Conservation (phyloP, 371 early-diverging fungal species). For the Syncephalastrum monosporum region DNA sequence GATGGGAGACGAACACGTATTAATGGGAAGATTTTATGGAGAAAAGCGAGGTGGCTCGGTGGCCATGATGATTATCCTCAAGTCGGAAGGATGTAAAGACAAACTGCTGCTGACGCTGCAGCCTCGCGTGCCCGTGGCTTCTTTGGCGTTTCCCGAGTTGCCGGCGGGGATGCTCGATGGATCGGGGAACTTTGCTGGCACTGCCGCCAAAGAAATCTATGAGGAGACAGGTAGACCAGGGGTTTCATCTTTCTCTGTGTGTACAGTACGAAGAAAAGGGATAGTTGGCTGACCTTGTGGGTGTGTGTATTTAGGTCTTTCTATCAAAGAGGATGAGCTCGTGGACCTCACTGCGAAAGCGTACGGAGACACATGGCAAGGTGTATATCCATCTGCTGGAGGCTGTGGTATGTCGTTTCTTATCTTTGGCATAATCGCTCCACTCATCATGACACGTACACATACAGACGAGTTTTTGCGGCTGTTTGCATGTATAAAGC, state of each 20-base stretch:
- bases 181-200: conserved; percentile 68
- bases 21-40: neutral
- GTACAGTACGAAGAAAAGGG: too few relatives aligned
- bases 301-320: conserved; percentile 41
- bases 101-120: conserved; percentile 71
- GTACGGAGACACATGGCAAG: conserved; percentile 53
- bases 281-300: neutral
- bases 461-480: conserved; percentile 71
- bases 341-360: conserved; percentile 64
- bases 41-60: conserved; percentile 75
- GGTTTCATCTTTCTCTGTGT: neutral
- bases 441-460: neutral
- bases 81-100: conserved; percentile 35
- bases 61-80: conserved; percentile 67
- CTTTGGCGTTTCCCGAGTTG: conserved; percentile 63
- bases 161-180: conserved; percentile 91
- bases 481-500: conserved; percentile 68
- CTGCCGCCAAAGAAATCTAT: conserved; percentile 65
- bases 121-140: conserved; percentile 71
- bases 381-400: conserved; percentile 77
- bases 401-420: conserved; percentile 52
- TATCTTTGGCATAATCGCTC: neutral
- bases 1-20: too few relatives aligned
- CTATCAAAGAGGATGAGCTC: conserved; percentile 60
- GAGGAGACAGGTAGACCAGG: conserved; percentile 57